Evolutionary conservation across 75 land plant genomes (phyloP).

Genomic region (Selaginella moellendorffii): DNA sequence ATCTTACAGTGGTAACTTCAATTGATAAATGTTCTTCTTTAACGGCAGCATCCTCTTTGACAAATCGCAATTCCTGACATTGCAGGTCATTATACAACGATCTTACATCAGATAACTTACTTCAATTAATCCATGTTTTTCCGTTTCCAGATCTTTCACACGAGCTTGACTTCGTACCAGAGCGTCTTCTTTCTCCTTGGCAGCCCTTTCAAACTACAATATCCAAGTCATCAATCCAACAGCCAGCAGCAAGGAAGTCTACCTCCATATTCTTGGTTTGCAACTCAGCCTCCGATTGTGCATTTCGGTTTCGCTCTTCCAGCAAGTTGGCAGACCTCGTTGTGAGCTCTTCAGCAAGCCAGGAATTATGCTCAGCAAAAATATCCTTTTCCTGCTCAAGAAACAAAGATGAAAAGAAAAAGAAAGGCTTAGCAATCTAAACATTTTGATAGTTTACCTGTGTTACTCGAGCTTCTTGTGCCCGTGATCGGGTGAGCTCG

Average conservation of each 20-base stretch:
- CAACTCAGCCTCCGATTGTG: constrained; percentile 53
- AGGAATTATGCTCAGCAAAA: constrained; percentile 64
- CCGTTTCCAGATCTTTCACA: constrained; percentile 45
- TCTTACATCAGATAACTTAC: constrained; percentile 16
- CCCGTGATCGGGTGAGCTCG: constrained; percentile 42
- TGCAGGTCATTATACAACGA: neutral
- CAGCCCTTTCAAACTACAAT: constrained; percentile 29
- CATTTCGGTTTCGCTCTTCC: constrained; percentile 38
- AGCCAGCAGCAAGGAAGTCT: constrained; percentile 6
- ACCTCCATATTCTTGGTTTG: constrained; percentile 61
- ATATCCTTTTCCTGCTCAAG: constrained; percentile 71
- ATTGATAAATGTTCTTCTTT: constrained; percentile 49
- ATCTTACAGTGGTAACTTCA: constrained; percentile 76
- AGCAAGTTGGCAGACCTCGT: constrained; percentile 44
- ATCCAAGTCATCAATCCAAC: too few relatives aligned
- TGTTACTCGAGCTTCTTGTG: constrained; percentile 42
- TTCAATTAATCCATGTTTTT: constrained; percentile 36
- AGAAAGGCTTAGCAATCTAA: neutral
- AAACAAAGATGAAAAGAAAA: neutral
- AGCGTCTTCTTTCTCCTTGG: constrained; percentile 34
- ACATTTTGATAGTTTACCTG: constrained; percentile 34
- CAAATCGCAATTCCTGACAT: constrained; percentile 44
- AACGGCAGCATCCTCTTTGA: constrained; percentile 46
- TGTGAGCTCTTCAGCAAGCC: constrained; percentile 81
- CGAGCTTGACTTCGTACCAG: constrained; percentile 47